Evolutionary conservation across 2,329 filamentous ascomycete genomes (phyloP), one percentile per base, ranked within the genome.

Genomic region (Coniochaeta ligniaria): DNA sequence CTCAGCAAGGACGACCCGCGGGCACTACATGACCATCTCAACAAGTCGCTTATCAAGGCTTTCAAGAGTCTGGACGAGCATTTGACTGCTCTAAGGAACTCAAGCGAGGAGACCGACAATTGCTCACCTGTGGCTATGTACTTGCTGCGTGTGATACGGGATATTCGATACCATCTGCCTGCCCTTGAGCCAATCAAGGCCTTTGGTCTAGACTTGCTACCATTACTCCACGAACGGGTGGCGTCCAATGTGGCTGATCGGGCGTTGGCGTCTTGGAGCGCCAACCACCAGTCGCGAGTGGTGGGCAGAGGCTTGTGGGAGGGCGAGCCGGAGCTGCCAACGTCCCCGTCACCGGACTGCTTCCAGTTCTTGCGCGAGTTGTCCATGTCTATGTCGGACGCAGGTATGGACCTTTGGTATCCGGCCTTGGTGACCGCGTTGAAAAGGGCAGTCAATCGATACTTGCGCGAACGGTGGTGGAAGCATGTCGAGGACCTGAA

Each of bases 321-420:
- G 70, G 90, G 90, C 0, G 78, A 84, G 41, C 90, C 90, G 0
- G 79, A 85, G 28, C 72, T 96, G 47, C 94, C 94, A 0, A 80
- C 86, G 6, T 91, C 95, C 68, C 92, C 92, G 1, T 94, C 91
- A 0, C 87, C 91, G 0, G 80, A 81, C 22, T 78, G 86, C 0
- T 96, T 96, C 69, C 83, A 82, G 62, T 87, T 96, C 60, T 69
- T 97, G 57, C 84, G 85, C 26, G 79, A 79, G 52, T 70, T 96
- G 31, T 83, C 84, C 5, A 75, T 77, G 55, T 78, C 81, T 6
- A 96, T 97, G 91, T 82, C 82, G 3, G 77, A 80, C 14, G 77
- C 83, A 3, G 93, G 93, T 0, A 78, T 83, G 54, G 94, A 97
- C 71, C 73, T 97, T 2, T 98, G 93, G 93, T 92, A 88, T 59